Evolutionary conservation across 2,329 filamentous ascomycete genomes (phyloP), one percentile per base, ranked within the genome.

Genomic region (Lachnellula occidentalis): DNA sequence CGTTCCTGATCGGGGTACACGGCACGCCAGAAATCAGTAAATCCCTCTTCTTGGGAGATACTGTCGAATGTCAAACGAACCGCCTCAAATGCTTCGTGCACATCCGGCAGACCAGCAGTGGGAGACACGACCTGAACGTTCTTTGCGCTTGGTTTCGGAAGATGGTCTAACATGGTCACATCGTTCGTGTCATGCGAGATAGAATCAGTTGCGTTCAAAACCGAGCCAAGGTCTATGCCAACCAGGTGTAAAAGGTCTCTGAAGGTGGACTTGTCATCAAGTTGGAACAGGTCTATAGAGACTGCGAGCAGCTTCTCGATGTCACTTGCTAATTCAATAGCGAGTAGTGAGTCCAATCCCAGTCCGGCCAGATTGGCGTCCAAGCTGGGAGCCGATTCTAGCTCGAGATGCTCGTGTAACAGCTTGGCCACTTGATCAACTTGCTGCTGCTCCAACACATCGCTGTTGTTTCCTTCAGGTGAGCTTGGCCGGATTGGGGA

Each of bases 301-400:
- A 39, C 37, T 39, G 37, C 14, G 15, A 39, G 11, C 37, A 39
- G 37, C 37, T 17, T 39, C 34, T 59, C 53, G 11, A 72, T 64
- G 17, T 72, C 70, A 14, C 55, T 55, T 2, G 61, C 53, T n/a
- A 73, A 55, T 49, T 73, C 71, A 43, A 65, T 69, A 1, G 59
- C 64, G 61, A 72, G 66, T 14, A 73, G 56, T 6, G 71, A 73
- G 51, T 73, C 71, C 6, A 73, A 59, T 1, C 72, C 71, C 5
- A 73, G 51, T 31, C 72, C 69, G 7, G 57, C 63, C 22, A 72
- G 56, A 7, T 62, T 56, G 2, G 59, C 50, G 15, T 65, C 60
- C 37, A n/a, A 66, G 53, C 15, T 65, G 59, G 3, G 49, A 54
- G 45, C 48, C 2, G 37, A 17, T 39, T 19, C 37, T 19, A 39